Base-by-base conservation (phyloP, 139 green algal species). In the Nannochloris sp. region DNA sequence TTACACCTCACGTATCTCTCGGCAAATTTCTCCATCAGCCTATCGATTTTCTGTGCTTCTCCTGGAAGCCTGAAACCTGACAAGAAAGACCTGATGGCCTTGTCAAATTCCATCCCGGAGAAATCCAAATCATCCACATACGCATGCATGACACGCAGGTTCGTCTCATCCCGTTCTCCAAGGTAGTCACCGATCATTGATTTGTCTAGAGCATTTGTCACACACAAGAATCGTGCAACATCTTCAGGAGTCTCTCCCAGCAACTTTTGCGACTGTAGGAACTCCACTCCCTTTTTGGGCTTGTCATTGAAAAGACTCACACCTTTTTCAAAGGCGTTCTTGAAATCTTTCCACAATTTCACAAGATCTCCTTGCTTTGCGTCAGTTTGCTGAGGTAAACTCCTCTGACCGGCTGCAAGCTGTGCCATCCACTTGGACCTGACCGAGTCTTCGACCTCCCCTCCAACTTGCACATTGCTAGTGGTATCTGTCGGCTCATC, bases 121-220 rank as follows among this genome's bases (percentile, higher is more conserved):
- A 97, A 98, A 69, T 96, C 86, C 75, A 97, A 78, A 11, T 75
- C 73, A 56, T 99, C 94, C 16, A 98, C 88, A 75, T 93, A 99
- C 9, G 82, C 80, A 70, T 98, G 91, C 93, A 99, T 99, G 65
- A 97, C 92, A 62, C 88, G 88, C 37, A 98, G 67, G 66, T 70
- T 80, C 57, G 75, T 72, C 19, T 96, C 90, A n/a, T 97, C 90
- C 0, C 84, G 76, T 71, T 98, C 92, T 0, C 94, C 92, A 23
- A 99, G 75, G 79, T 95, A 98, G 64, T 98, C 89, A 9, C 94
- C 94, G 14, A 98, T 89, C 63, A 83, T 78, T 18, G 83, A 88
- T 78, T 97, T 97, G 81, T 96, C 84, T 43, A 99, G 81, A 34
- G 83, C 88, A 50, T 78, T 70, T 6, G 78, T 82, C 34, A 60